Evolutionary conservation across 352 stramenopile genomes (phyloP).

Genomic region (Phytophthora meadii): DNA sequence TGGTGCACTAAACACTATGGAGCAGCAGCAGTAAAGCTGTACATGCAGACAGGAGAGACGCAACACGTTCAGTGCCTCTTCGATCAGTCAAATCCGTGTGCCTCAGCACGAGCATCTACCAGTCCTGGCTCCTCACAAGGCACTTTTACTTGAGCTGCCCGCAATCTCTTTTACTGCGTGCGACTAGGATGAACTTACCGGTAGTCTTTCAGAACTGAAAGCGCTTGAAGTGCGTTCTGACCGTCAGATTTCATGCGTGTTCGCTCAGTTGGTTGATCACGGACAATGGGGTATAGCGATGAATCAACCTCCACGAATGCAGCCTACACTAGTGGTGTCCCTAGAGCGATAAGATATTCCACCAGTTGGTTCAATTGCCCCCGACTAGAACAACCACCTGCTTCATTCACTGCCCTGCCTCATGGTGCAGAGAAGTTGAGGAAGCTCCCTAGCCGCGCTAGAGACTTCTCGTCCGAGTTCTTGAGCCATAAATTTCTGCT

Average conservation of each 20-base stretch:
- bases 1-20: no score
- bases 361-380: background rate
- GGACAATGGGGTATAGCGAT: no score
- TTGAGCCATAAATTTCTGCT: conserved; percentile 13
- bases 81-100: conserved; percentile 16
- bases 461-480: conserved; percentile 9
- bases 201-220: no score
- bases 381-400: conserved; percentile 3
- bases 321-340: background rate
- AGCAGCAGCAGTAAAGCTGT: no score
- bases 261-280: conserved; percentile 8
- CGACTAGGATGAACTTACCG: background rate
- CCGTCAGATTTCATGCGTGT: conserved; percentile 1
- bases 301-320: background rate
- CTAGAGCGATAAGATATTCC: conserved; percentile 8
- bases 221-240: conserved; percentile 1
- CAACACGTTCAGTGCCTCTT: conserved; percentile 4
- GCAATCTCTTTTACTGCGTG: conserved; percentile 6
- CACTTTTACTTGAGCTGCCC: conserved; percentile 18
- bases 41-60: background rate
- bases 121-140: conserved; percentile 15
- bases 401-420: conserved; percentile 16
- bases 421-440: conserved; percentile 9
- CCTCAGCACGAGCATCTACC: conserved; percentile 8
- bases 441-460: conserved; percentile 11